Evolutionary conservation across 805 yeast genomes (phyloP), one percentile per base, ranked within the genome.

Genomic region (Ogataea siamensis): DNA sequence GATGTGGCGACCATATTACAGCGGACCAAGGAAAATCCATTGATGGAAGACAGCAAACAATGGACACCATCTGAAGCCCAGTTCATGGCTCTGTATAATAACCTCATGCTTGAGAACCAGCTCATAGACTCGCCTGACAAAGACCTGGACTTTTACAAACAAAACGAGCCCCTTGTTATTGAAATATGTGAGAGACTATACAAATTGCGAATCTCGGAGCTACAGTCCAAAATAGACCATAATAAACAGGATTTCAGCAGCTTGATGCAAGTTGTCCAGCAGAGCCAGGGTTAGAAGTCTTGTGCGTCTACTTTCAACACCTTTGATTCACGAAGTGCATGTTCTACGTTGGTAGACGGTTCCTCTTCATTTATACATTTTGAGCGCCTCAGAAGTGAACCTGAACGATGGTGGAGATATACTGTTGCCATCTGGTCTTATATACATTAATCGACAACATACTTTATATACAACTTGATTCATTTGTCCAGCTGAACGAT

Each of bases 21-120:
- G 6, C 40, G 35, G 30, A 42, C 60, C 27, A 43, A 38, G 6
- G 27, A 34, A 1, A 65, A 62, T 41, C 57, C 62, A 9, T 29
- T 61, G 21, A 46, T 58, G 31, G 40, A 42, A 8, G 39, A 34
- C 8, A 37, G 46, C 24, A 27, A 43, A 19, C 22, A 25, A 11
- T 40, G 42, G 46, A 19, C 26, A 2, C 37, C 52, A 11, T 37
- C 45, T 5, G 54, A 45, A 11, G 12, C 36, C 2, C 48, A 50
- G 28, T 28, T 59, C 17, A 29, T 47, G 16, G 44, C 39, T 7
- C 37, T 58, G 13, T 39, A 51, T 25, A 34, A 45, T 14, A 42
- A 46, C 10, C 29, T 58, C 35, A 20, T 59, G 42, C 12, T 34
- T 7, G 46, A 42, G 21, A 40, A 50, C 17, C 44, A 37, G 8